A percentile compares a stretch with the other conserved stretches of the same genome.
Evolutionary conservation across 2,329 filamentous ascomycete genomes (phyloP).

Genomic region (Bertia moriformis): DNA sequence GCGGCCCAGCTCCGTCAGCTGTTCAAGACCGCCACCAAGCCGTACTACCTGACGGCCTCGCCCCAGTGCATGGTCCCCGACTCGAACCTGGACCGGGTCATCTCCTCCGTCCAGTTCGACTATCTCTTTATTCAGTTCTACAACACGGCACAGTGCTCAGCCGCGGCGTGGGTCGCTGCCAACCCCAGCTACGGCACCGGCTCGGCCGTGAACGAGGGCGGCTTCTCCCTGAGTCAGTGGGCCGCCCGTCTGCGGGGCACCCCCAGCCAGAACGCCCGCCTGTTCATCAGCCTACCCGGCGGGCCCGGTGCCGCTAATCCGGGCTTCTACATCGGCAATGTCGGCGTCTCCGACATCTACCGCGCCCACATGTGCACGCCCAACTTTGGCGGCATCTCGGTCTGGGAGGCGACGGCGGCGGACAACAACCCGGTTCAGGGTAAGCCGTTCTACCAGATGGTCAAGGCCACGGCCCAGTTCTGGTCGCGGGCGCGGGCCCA

Average conservation of each 20-base stretch:
- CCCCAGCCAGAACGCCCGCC: constrained; percentile 9
- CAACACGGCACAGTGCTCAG: constrained; percentile 12
- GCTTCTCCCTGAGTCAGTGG: constrained; percentile 12
- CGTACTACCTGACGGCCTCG: constrained; percentile 13
- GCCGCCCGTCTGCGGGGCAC: constrained; percentile 5
- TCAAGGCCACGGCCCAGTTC: too few species aligned
- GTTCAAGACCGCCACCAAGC: constrained; percentile 8
- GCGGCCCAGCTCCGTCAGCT: constrained; percentile 11
- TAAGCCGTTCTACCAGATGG: not conserved
- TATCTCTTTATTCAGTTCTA: constrained; percentile 15
- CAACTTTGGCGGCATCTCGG: constrained; percentile 16
- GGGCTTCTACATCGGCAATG: not conserved
- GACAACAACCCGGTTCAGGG: constrained; percentile 4
- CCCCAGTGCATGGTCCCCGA: constrained; percentile 14
- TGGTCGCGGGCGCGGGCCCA: too few species aligned
- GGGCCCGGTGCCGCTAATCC: constrained; percentile 5
- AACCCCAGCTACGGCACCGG: constrained; percentile 3
- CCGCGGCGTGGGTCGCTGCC: constrained; percentile 8
- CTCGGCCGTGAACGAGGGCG: constrained; percentile 1
- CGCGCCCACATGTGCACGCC: constrained; percentile 5
- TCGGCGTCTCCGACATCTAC: constrained; percentile 9
- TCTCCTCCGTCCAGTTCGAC: constrained; percentile 11
- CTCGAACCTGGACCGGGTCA: constrained; percentile 12
- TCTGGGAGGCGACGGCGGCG: constrained; percentile 13
- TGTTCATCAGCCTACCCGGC: constrained; percentile 13